phyloP scores from a whole-genome alignment of 257 asterid genomes.

The Solanum stenotomum region DNA sequence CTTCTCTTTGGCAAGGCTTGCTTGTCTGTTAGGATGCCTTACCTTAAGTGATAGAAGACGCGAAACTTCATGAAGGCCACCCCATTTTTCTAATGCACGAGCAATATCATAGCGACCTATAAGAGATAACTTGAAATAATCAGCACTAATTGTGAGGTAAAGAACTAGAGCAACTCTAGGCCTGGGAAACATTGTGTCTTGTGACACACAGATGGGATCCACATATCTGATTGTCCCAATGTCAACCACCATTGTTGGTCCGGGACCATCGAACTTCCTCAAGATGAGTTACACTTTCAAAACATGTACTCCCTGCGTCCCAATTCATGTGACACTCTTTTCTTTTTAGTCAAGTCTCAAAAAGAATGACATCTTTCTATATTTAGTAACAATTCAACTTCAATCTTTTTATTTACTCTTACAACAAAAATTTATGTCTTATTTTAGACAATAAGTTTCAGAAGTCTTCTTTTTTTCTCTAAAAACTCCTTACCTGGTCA shows the following conservation, averaged over 20 bases:
- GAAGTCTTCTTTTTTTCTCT: neutral
- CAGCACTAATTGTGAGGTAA: neutral
- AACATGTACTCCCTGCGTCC: neutral
- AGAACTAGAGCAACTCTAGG: neutral
- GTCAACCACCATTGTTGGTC: neutral
- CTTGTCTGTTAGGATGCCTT: slow-evolving; percentile 66
- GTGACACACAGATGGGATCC: neutral
- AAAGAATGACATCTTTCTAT: neutral
- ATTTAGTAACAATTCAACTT: neutral
- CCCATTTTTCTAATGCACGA: slow-evolving; percentile 96
- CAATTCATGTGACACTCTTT: neutral
- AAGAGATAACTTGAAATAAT: neutral
- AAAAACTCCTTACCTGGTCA: fast-evolving
- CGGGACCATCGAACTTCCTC: neutral
- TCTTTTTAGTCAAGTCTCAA: neutral
- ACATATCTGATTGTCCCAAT: neutral
- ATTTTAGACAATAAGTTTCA: neutral
- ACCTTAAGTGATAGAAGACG: slow-evolving; percentile 77
- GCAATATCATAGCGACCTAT: slow-evolving; percentile 87
- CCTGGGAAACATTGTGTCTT: neutral
- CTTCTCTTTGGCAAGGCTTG: slow-evolving; percentile 45
- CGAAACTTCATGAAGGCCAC: slow-evolving; percentile 90
- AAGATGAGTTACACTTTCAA: neutral
- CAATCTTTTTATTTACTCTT: too few species aligned
- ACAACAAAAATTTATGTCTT: neutral